A percentile compares a stretch with the other conserved stretches of the same genome.
phyloP scores from a whole-genome alignment of 2,329 filamentous ascomycete genomes.

The Aspergillus udagawae region DNA sequence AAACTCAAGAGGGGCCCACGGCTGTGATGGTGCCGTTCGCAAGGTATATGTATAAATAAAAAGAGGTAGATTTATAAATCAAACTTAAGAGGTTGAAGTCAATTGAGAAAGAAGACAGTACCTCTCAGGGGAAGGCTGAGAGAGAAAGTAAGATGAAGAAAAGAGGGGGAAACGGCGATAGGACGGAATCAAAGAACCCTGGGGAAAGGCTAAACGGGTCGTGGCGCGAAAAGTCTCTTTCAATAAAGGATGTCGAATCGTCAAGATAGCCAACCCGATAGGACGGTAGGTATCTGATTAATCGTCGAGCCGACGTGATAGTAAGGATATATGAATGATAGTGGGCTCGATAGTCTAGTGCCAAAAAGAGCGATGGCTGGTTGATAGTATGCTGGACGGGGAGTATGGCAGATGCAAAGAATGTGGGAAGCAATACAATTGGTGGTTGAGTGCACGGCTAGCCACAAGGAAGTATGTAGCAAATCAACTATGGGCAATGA shows the following conservation, averaged over 20 bases:
- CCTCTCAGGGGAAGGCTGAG: background rate
- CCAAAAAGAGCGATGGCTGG: background rate
- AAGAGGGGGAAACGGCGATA: background rate
- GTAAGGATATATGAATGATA: background rate
- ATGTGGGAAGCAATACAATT: conserved; percentile 1
- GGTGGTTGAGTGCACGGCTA: background rate
- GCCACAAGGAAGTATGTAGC: conserved; percentile 1
- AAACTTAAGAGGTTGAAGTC: background rate
- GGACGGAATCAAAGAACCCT: background rate
- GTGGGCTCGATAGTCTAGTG: conserved; percentile 1
- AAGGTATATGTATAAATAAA: background rate
- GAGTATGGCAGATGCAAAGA: background rate
- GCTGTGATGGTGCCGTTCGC: background rate
- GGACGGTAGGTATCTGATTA: background rate
- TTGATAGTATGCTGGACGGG: background rate
- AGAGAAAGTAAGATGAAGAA: background rate
- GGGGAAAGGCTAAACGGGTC: background rate
- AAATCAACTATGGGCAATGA: background rate
- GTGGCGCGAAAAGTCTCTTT: background rate
- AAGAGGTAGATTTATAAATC: background rate
- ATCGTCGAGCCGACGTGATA: conserved; percentile 1
- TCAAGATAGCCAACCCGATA: background rate
- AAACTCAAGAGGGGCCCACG: background rate
- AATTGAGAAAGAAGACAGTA: background rate
- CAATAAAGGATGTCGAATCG: background rate